Evolutionary conservation across 2,329 filamentous ascomycete species (phyloP).

Genomic region (Trichoderma asperellum): DNA sequence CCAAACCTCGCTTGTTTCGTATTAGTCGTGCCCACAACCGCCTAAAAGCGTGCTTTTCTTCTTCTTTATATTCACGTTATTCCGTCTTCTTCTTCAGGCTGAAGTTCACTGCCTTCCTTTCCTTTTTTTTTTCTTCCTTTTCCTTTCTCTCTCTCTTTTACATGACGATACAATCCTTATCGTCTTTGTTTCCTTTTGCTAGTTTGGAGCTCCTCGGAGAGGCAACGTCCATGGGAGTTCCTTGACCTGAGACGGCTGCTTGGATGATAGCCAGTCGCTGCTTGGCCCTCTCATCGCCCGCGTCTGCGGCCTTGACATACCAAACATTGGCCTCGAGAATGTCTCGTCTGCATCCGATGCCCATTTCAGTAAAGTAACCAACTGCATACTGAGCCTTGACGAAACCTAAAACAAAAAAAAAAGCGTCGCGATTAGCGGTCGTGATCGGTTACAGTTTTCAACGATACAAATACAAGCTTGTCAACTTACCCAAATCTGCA

Average conservation of each 20-base stretch:
- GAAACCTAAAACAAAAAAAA: constrained; percentile 52
- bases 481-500: constrained; percentile 74
- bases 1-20: constrained; percentile 24
- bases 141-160: constrained; percentile 36
- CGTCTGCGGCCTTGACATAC: constrained; percentile 95
- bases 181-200: constrained; percentile 53
- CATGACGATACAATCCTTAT: constrained; percentile 64
- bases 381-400: constrained; percentile 88
- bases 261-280: constrained; percentile 85
- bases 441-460: background rate
- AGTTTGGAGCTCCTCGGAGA: constrained; percentile 57
- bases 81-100: background rate
- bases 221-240: constrained; percentile 60
- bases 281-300: constrained; percentile 87
- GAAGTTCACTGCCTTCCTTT: background rate
- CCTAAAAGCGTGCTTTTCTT: constrained; percentile 8
- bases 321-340: constrained; percentile 96
- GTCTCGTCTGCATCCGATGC: constrained; percentile 91
- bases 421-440: constrained; percentile 28
- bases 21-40: constrained; percentile 16
- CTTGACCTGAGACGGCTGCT: constrained; percentile 69
- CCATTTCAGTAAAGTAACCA: constrained; percentile 98
- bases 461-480: background rate
- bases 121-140: background rate
- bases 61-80: constrained; percentile 3